Base-by-base conservation (phyloP, 768 basidiomycete genomes). In the Tricholoma hemisulphureum region DNA sequence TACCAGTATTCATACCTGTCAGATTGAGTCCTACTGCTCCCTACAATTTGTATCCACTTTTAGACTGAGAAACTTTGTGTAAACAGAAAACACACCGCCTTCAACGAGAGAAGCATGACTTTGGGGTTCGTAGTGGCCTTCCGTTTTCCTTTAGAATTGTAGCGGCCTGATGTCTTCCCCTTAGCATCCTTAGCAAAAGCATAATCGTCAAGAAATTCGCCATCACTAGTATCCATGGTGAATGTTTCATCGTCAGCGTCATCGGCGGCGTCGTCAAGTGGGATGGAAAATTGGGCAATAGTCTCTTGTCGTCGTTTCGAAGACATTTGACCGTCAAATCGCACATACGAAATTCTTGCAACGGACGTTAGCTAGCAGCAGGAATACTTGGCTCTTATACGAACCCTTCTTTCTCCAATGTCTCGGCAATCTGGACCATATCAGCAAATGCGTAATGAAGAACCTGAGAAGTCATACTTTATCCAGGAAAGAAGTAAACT, bases 241-340 rank as follows among this genome's bases (percentile, higher is more conserved):
- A 14, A 16, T 28, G 46, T 26, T 53, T 77, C 77, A 52, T 77
- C 69, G 18, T 73, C 53, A 51, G 73, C 76, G 46, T 64, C 69
- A 48, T 71, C 71, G 51, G 69, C 63, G 50, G 69, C 64, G 26
- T 65, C 60, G 7, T 79, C 71, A n/a, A 89, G 66, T 0, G 90
- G 88, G n/a, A 86, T 73, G 37, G 82, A 86, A 65, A 95, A 95
- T 13, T 75, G 75, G 39, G 85, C 82, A 54, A 95, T 82, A 7
- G 88, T 84, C 62, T 92, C 89, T 71, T 90, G 86, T 14, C 93
- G 83, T 63, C 82, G 79, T 64, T 83, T 86, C 2, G 87, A 88
- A n/a, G 89, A 89, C 84, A 95, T 87, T 63, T 86, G 80, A 1
- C 93, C 93, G 58, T 94, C 93, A 63, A 95, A 93, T 1, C 89